These are phyloP conservation scores for Fusarium armeniacum DNA, from an alignment of 2,329 filamentous ascomycete species.

Conservation along the genomic window DNA sequence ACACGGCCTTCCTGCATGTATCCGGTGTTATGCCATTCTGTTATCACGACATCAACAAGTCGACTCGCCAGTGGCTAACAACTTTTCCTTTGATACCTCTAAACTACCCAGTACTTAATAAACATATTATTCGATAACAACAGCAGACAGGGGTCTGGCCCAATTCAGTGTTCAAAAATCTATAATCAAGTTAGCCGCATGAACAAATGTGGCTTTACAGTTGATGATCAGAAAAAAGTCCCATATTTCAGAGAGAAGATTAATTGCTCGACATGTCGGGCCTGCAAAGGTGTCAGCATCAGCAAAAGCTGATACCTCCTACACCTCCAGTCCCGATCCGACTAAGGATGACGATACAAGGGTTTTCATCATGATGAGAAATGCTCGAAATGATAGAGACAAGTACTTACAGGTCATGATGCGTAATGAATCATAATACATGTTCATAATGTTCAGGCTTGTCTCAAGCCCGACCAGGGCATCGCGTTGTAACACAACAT, in stretches of 20 bases:
- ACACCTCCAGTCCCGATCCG: constrained; percentile 66
- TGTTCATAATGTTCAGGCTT: not conserved
- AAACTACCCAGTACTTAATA: not conserved
- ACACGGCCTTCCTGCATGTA: not conserved
- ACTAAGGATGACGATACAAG: constrained; percentile 97
- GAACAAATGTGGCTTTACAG: constrained; percentile 12
- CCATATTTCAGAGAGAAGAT: constrained; percentile 68
- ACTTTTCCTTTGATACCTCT: not conserved
- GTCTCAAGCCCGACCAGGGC: not conserved
- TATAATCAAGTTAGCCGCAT: constrained; percentile 35
- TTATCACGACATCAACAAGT: not conserved
- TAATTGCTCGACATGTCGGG: constrained; percentile 64
- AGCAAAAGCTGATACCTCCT: constrained; percentile 53
- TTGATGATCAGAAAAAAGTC: not conserved
- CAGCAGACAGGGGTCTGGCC: not conserved
- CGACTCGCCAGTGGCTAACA: not conserved
- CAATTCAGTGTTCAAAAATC: constrained; percentile 2
- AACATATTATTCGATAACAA: too few relatives aligned
- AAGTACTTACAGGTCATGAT: constrained; percentile 28
- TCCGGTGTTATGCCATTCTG: not conserved
- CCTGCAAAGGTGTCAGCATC: constrained; percentile 53
- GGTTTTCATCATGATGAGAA: constrained; percentile 80
- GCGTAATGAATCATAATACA: not conserved
- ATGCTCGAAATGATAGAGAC: not conserved
- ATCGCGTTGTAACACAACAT: not conserved